Percentiles rank a stretch among this genome's conserved stretches.
These are phyloP conservation scores for Nemania sp. DNA, from an alignment of 2,329 filamentous ascomycete genomes.

Conservation along the genomic window DNA sequence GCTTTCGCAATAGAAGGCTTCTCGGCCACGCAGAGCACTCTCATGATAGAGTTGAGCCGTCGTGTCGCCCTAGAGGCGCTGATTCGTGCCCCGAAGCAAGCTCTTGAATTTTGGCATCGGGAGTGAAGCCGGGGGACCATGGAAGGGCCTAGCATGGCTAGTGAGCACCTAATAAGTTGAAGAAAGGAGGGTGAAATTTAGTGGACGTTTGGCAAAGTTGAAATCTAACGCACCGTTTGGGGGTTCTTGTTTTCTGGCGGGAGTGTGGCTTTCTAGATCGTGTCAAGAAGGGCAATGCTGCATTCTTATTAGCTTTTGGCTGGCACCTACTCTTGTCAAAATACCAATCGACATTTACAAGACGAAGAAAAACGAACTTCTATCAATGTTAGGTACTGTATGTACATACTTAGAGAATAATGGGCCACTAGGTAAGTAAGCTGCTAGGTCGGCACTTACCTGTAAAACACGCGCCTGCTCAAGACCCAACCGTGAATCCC, in stretches of 20 bases:
- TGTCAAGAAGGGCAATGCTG: not conserved
- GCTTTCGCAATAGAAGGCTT: slow-evolving; percentile 96
- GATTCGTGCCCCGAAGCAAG: slow-evolving; percentile 23
- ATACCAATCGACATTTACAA: not conserved
- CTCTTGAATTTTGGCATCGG: slow-evolving; percentile 19
- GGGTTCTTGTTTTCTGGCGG: too few relatives aligned
- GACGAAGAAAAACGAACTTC: not conserved
- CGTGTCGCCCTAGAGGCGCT: slow-evolving; percentile 7
- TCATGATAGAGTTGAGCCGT: slow-evolving; percentile 46
- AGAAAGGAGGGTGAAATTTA: too few relatives aligned
- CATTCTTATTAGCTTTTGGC: not conserved
- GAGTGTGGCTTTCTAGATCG: too few relatives aligned
- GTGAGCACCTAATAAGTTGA: too few relatives aligned
- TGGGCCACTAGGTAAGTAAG: not conserved
- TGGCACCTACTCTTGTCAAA: too few relatives aligned
- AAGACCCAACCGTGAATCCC: slow-evolving; percentile 10
- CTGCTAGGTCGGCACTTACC: not conserved
- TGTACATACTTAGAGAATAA: too few relatives aligned
- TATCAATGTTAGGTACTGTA: too few relatives aligned
- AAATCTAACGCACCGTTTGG: too few relatives aligned
- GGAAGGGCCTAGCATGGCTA: too few relatives aligned
- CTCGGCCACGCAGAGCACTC: slow-evolving; percentile 74
- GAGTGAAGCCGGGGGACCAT: slow-evolving; percentile 17
- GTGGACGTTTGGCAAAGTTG: too few relatives aligned
- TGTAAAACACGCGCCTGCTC: slow-evolving; percentile 10